phyloP scores from a whole-genome alignment of 129 eudicot species.

The Scalesia atractyloides region DNA sequence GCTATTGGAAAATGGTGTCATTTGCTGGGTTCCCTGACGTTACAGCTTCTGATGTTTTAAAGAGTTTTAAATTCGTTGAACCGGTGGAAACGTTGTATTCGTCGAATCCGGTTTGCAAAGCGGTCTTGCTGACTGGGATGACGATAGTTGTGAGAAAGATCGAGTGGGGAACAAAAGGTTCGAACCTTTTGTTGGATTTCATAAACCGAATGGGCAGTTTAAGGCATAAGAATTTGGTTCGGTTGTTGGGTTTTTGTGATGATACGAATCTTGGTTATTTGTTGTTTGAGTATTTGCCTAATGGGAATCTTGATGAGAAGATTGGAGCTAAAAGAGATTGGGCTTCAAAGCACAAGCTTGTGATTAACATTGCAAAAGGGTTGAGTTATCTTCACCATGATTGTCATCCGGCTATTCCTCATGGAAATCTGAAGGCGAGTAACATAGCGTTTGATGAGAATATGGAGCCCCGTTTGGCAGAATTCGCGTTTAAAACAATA shows the following conservation, averaged over 20 bases:
- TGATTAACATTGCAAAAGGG: slow-evolving; percentile 64
- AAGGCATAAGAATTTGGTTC: slow-evolving; percentile 73
- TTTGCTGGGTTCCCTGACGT: slow-evolving; percentile 69
- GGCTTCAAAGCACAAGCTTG: slow-evolving; percentile 61
- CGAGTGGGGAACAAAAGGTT: slow-evolving; percentile 64
- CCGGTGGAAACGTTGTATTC: slow-evolving; percentile 38
- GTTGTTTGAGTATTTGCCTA: slow-evolving; percentile 71
- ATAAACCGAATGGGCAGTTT: slow-evolving; percentile 57
- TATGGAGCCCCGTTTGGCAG: slow-evolving; percentile 87
- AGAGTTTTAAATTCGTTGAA: slow-evolving; percentile 58
- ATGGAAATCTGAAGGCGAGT: slow-evolving; percentile 71
- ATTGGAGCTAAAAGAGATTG: slow-evolving; percentile 60
- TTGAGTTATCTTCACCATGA: slow-evolving; percentile 79
- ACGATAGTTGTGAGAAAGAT: slow-evolving; percentile 73
- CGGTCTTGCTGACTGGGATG: slow-evolving; percentile 71
- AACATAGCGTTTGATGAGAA: slow-evolving; percentile 70
- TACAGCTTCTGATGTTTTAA: slow-evolving; percentile 73
- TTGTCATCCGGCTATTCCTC: slow-evolving; percentile 71
- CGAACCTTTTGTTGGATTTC: slow-evolving; percentile 42
- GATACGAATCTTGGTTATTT: slow-evolving; percentile 58
- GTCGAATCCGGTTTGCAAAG: slow-evolving; percentile 57
- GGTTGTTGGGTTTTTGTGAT: slow-evolving; percentile 78
- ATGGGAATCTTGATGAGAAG: slow-evolving; percentile 75
- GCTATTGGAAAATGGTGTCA: slow-evolving; percentile 72
- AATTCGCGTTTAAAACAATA: slow-evolving; percentile 55